Evolutionary conservation across 345 rosid species (phyloP), one percentile per base, ranked within the genome.

Genomic region (Stellera chamaejasme): DNA sequence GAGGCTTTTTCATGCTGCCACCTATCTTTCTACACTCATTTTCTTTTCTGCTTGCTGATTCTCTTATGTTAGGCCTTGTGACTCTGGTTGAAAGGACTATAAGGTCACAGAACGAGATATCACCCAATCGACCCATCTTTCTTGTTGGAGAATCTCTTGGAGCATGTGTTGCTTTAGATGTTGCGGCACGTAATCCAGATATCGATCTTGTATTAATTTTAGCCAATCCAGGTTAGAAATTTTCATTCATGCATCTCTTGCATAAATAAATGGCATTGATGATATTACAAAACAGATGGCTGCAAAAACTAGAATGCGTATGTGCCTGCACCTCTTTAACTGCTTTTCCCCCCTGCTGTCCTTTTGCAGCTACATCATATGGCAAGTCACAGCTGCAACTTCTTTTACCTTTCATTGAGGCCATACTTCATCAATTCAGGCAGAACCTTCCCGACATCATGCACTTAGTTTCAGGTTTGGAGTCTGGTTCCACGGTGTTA

Each of bases 131-230:
- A 62, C 97, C 97, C 43, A 82, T 90, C 43, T 86, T 84, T 75
- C 75, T 90, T 54, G 80, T 82, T 52, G 97, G 95, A 46, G 95
- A 90, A 62, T 84, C 92, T 55, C 69, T 90, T 56, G 90, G 95
- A 71, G 92, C 77, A 48, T 86, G 95, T 73, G 71, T 86, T 25
- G 95, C 84, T 46, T 76, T 89, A 19, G 77, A 84, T 42, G 81
- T 80, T 55, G 92, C 92, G 0, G 80, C 86, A 49, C 76, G 77
- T 41, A 89, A 83, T 66, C 90, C 90, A 39, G 62, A 69, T 0
- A 50, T 76, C 43, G 95, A 90, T 75, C 88, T 90, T 62, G 56
- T 76, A 36, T 69, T 90, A 52, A 76, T 86, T 69, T 72, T 86
- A 72, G 73, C 78, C 9, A 86, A 84, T 68, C 90, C 95, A 82